Percentiles rank a stretch among this genome's conserved stretches.
Conservation (phyloP, 139 green algal genomes). For the Dunaliella sp. region DNA sequence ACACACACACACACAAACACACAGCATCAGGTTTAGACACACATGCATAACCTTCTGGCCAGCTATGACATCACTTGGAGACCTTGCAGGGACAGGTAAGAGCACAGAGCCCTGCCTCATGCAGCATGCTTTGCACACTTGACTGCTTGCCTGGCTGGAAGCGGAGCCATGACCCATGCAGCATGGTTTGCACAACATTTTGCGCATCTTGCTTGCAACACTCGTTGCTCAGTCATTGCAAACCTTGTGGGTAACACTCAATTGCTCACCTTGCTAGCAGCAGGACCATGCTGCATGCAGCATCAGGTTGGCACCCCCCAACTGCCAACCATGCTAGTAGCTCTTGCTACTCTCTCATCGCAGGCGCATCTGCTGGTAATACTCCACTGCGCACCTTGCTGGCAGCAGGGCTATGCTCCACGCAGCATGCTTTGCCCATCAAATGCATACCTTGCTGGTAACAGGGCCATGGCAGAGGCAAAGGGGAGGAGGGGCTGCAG, state of each 20-base stretch:
- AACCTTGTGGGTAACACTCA: not conserved
- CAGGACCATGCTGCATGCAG: constrained; percentile 29
- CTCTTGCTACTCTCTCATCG: too few relatives aligned
- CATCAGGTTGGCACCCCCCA: too few relatives aligned
- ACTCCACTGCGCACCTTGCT: too few relatives aligned
- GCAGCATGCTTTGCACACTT: not conserved
- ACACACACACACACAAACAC: too few relatives aligned
- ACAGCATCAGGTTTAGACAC: not conserved
- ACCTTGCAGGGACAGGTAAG: not conserved
- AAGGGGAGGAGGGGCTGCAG: constrained; percentile 24
- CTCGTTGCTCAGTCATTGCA: not conserved
- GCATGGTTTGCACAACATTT: not conserved
- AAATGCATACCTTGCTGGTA: not conserved
- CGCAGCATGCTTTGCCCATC: not conserved
- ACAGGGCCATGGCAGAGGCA: constrained; percentile 26
- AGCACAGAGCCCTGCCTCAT: not conserved
- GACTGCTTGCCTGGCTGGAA: not conserved
- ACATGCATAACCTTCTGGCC: not conserved
- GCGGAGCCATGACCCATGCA: not conserved
- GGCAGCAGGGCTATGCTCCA: too few relatives aligned
- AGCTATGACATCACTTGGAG: not conserved
- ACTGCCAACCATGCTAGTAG: too few relatives aligned
- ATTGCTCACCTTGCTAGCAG: not conserved
- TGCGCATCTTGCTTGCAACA: not conserved
- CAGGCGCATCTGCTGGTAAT: too few relatives aligned